Conservation (phyloP, 176 grass and related monocot genomes). For the Bonia amplexicaulis region DNA sequence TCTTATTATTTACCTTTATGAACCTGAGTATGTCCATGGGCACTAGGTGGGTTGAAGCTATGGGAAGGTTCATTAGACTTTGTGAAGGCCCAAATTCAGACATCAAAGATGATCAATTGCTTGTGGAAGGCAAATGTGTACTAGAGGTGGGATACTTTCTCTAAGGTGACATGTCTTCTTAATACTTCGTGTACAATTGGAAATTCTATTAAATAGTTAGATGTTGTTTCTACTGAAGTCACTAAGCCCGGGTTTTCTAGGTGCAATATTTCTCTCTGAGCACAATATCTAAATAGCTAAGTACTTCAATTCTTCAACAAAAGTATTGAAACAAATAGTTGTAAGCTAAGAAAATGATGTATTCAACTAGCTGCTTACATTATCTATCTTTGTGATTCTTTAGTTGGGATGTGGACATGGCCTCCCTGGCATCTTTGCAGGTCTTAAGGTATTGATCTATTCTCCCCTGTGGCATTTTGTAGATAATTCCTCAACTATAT, state of each 20-base stretch:
- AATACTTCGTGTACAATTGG: slow-evolving; percentile 6
- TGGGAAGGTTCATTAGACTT: slow-evolving; percentile 95
- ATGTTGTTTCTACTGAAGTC: background rate
- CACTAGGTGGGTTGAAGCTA: slow-evolving; percentile 80
- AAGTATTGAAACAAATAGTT: slow-evolving; percentile 13
- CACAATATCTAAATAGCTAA: slow-evolving; percentile 1
- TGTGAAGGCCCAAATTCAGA: slow-evolving; percentile 53
- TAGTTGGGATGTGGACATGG: slow-evolving; percentile 97
- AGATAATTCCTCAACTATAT: slow-evolving; percentile 16
- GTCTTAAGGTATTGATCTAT: slow-evolving; percentile 53
- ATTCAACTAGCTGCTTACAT: slow-evolving; percentile 23
- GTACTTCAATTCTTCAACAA: background rate
- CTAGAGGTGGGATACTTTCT: slow-evolving; percentile 65
- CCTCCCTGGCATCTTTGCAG: slow-evolving; percentile 80
- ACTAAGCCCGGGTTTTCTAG: background rate
- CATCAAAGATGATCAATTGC: slow-evolving; percentile 35
- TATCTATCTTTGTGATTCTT: slow-evolving; percentile 31
- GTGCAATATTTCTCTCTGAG: background rate
- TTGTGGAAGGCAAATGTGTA: slow-evolving; percentile 58
- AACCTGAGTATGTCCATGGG: slow-evolving; percentile 14
- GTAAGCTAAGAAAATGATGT: slow-evolving; percentile 17
- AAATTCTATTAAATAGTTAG: background rate
- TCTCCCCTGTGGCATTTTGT: background rate
- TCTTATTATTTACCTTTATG: background rate
- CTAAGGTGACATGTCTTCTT: slow-evolving; percentile 22